Evolutionary conservation across 495 filamentous ascomycete genomes (phyloP).

Genomic region (Penicillium ochrochloron): DNA sequence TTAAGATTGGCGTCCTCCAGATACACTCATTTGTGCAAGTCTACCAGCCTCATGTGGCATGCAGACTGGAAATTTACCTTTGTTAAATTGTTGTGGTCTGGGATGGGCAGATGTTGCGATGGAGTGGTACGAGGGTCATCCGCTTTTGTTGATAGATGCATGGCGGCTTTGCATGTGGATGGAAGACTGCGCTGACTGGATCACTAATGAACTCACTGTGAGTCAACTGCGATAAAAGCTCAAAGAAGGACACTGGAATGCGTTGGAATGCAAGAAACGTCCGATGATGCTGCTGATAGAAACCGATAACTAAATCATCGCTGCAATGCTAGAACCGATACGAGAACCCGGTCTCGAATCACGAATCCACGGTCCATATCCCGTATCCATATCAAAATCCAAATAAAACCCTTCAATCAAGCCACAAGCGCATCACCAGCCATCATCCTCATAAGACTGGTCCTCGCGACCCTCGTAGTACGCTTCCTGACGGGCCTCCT

Average conservation of each 20-base stretch:
- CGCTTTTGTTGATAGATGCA: too few relatives aligned
- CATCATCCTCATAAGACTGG: slow-evolving; percentile 27
- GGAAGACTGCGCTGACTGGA: too few relatives aligned
- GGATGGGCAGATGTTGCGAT: too few relatives aligned
- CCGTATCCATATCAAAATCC: neutral
- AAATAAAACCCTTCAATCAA: neutral
- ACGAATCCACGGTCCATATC: neutral
- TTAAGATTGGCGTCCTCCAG: too few relatives aligned
- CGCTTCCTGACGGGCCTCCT: slow-evolving; percentile 14
- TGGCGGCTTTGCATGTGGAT: too few relatives aligned
- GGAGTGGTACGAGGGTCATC: too few relatives aligned
- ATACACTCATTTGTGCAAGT: too few relatives aligned
- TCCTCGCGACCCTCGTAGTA: slow-evolving; percentile 34
- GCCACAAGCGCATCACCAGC: slow-evolving; percentile 12
- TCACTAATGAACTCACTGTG: too few relatives aligned
- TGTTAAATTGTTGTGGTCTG: too few relatives aligned
- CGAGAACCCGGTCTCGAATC: slow-evolving; percentile 6
- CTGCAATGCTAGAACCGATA: slow-evolving; percentile 3
- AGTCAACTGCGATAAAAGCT: neutral
- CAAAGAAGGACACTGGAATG: neutral
- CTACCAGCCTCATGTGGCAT: too few relatives aligned
- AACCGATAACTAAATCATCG: slow-evolving; percentile 2
- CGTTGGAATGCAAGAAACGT: neutral
- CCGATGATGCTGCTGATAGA: neutral
- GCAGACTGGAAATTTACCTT: too few relatives aligned